phyloP scores from a whole-genome alignment of 2,329 filamentous ascomycete species.

The Venturia asperata region DNA sequence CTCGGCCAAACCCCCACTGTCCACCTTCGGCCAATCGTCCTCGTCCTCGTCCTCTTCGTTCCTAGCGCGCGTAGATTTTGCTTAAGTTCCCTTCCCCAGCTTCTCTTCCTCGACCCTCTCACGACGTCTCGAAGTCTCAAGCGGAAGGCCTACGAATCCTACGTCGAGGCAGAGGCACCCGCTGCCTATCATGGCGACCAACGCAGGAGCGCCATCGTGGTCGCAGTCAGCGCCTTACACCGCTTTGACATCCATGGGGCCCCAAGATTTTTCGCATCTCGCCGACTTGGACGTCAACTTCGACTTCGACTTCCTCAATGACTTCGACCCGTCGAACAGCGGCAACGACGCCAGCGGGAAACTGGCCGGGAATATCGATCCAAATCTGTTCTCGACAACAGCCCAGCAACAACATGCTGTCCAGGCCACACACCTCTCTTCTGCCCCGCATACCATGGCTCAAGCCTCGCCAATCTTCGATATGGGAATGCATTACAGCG shows the following conservation, averaged over 20 bases:
- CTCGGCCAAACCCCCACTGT: neutral
- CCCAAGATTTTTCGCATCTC: slow-evolving; percentile 17
- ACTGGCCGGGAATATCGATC: neutral
- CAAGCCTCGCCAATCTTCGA: slow-evolving; percentile 17
- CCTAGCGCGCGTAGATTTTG: neutral
- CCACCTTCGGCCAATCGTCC: neutral
- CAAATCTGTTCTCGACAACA: neutral
- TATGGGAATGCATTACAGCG: slow-evolving; percentile 8
- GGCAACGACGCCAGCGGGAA: neutral
- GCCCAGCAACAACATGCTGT: slow-evolving; percentile 9
- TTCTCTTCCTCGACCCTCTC: neutral
- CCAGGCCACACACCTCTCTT: slow-evolving; percentile 12
- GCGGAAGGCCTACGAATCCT: neutral
- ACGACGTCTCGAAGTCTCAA: neutral
- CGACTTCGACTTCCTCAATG: slow-evolving; percentile 18
- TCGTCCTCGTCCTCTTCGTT: too few relatives aligned
- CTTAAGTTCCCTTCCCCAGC: neutral
- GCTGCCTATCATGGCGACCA: neutral
- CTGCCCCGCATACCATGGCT: neutral
- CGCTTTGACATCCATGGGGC: slow-evolving; percentile 5
- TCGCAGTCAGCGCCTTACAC: slow-evolving; percentile 11
- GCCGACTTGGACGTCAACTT: slow-evolving; percentile 13
- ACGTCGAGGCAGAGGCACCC: neutral
- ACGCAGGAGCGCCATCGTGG: neutral
- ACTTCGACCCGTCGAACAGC: neutral